Evolutionary conservation across 352 stramenopile genomes (phyloP).

Genomic region (Pythium biforme): DNA sequence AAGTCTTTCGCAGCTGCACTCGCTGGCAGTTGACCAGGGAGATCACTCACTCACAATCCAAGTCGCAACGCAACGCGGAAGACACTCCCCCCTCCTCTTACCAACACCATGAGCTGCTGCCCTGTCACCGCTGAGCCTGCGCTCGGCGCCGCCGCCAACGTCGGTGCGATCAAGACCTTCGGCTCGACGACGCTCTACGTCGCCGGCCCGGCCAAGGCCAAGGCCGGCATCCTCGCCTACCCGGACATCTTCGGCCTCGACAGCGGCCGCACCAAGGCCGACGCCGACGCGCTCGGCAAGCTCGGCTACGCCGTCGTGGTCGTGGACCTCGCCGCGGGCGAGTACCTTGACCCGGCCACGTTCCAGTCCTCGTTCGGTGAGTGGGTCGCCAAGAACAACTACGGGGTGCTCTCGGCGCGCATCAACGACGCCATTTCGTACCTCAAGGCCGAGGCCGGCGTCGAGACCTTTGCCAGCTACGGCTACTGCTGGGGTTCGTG

Average conservation of each 20-base stretch:
- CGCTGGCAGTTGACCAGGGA: neutral
- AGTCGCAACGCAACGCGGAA: conserved; percentile 12
- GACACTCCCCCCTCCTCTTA: neutral
- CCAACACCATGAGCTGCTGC: conserved; percentile 64
- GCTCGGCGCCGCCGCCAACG: conserved; percentile 38
- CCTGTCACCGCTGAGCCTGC: conserved; percentile 65
- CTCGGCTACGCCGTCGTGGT: conserved; percentile 76
- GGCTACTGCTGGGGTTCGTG: conserved; percentile 86
- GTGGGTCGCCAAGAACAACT: conserved; percentile 75
- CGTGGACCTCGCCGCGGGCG: conserved; percentile 60
- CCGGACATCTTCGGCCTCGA: conserved; percentile 80
- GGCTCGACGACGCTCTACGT: conserved; percentile 73
- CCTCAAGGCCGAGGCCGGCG: conserved; percentile 59
- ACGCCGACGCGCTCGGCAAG: conserved; percentile 70
- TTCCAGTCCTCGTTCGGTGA: conserved; percentile 35
- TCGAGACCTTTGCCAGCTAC: conserved; percentile 65
- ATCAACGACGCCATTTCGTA: conserved; percentile 77
- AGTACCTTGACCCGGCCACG: conserved; percentile 47
- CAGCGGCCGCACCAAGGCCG: conserved; percentile 77
- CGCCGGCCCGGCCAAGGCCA: conserved; percentile 58
- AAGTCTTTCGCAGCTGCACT: conserved; percentile 8
- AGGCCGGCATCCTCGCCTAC: conserved; percentile 63
- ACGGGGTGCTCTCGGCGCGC: conserved; percentile 43
- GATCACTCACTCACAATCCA: conserved; percentile 15
- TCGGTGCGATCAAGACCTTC: conserved; percentile 63